A percentile compares a stretch with the other conserved stretches of the same genome.
Evolutionary conservation across 2,329 filamentous ascomycete species (phyloP).

Genomic region (Fusarium drepaniforme): DNA sequence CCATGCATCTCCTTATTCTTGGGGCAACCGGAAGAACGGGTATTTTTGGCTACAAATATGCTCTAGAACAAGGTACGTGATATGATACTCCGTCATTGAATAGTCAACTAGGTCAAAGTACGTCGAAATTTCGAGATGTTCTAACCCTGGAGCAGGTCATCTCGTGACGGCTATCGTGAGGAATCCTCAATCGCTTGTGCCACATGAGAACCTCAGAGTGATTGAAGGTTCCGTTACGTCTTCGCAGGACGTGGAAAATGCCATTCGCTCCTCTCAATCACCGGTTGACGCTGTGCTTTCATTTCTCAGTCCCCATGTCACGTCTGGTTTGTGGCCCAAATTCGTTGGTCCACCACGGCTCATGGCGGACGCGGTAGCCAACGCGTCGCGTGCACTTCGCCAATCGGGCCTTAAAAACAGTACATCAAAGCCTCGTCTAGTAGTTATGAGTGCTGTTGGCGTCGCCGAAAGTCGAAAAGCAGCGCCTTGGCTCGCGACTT

Average conservation of each 20-base stretch:
- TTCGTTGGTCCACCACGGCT: neutral
- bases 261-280: neutral
- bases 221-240: neutral
- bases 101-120: neutral
- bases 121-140: neutral
- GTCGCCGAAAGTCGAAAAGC: neutral
- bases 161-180: neutral
- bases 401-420: too few species aligned
- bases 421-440: neutral
- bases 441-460: neutral
- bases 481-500: neutral
- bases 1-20: neutral
- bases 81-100: neutral
- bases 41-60: neutral
- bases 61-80: neutral
- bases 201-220: neutral
- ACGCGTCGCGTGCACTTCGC: neutral
- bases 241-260: neutral
- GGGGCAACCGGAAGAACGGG: neutral
- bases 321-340: neutral
- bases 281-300: neutral
- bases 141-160: neutral
- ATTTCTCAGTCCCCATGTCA: neutral
- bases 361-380: neutral
- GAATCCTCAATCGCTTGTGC: neutral